Percentiles rank a stretch among this genome's conserved stretches.
phyloP scores from a whole-genome alignment of 306 rosid species.

The Acacia confusa region DNA sequence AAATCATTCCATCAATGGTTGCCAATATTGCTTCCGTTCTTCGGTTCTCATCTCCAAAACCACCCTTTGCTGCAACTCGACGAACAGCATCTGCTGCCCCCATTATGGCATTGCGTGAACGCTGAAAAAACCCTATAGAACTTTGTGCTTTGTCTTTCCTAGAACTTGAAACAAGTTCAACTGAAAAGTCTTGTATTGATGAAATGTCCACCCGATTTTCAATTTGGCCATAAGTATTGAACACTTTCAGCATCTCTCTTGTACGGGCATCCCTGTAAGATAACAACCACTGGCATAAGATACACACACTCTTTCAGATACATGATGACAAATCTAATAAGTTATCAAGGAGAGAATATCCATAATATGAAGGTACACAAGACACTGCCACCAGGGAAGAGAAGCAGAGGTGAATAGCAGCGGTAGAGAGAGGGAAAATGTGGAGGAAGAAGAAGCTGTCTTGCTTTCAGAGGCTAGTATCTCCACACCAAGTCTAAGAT shows the following conservation, averaged over 20 bases:
- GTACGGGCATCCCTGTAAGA: constrained; percentile 85
- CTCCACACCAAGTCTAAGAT: not conserved
- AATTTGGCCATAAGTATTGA: constrained; percentile 82
- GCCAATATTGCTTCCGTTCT: constrained; percentile 78
- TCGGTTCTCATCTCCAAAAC: constrained; percentile 85
- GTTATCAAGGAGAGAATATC: not conserved
- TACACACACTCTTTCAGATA: not conserved
- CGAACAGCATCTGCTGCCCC: constrained; percentile 99
- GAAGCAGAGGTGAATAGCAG: not conserved
- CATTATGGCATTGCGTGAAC: constrained; percentile 90
- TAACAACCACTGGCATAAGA: constrained; percentile 39
- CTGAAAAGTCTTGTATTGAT: constrained; percentile 61
- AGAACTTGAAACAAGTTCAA: constrained; percentile 58
- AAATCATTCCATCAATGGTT: constrained; percentile 80
- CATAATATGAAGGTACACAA: not conserved
- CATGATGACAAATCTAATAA: constrained; percentile 1
- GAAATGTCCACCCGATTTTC: constrained; percentile 78
- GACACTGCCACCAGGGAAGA: not conserved
- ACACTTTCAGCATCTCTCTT: constrained; percentile 86
- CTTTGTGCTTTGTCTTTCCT: constrained; percentile 75
- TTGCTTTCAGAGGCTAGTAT: not conserved
- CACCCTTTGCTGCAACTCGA: constrained; percentile 86
- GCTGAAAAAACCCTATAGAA: constrained; percentile 91
- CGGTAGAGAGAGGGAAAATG: not conserved
- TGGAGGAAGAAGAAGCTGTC: not conserved